phyloP scores from a whole-genome alignment of 352 stramenopile species.

The Globisporangium emineosum region DNA sequence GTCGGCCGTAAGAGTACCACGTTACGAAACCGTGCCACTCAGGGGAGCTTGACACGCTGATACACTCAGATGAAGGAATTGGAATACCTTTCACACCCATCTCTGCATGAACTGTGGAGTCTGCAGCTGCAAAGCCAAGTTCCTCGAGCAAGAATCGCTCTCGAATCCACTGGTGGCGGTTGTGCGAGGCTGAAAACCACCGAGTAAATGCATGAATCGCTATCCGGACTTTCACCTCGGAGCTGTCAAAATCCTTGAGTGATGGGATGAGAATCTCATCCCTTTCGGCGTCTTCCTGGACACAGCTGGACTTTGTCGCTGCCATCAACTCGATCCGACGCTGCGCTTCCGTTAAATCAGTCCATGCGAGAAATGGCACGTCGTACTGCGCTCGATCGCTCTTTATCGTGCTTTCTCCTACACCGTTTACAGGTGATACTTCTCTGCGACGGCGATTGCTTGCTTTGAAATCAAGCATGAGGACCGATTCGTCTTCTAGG shows the following conservation, averaged over 20 bases:
- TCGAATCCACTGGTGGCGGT: constrained; percentile 43
- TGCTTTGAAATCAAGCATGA: constrained; percentile 44
- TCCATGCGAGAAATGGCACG: constrained; percentile 39
- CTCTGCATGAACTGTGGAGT: constrained; percentile 36
- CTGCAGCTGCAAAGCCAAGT: constrained; percentile 45
- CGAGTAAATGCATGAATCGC: constrained; percentile 46
- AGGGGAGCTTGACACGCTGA: constrained; percentile 23
- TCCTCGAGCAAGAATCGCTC: constrained; percentile 59
- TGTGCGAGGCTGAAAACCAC: constrained; percentile 48
- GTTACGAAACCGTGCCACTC: constrained; percentile 44
- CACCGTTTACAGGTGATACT: neutral
- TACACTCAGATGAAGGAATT: constrained; percentile 21
- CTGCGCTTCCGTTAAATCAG: constrained; percentile 32
- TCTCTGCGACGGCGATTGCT: neutral
- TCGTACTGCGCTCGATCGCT: neutral
- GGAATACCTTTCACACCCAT: constrained; percentile 28
- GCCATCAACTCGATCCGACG: constrained; percentile 52
- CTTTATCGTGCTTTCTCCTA: neutral
- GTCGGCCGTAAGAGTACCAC: constrained; percentile 52
- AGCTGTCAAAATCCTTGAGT: constrained; percentile 41
- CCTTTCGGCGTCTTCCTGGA: constrained; percentile 32
- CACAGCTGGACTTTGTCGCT: constrained; percentile 45
- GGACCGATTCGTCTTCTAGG: constrained; percentile 37
- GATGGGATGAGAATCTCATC: constrained; percentile 40
- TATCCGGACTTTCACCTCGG: constrained; percentile 42